These are phyloP conservation scores for Euphorbia schlechtendalii DNA, from an alignment of 441 rosid genomes.

Conservation along the genomic window DNA sequence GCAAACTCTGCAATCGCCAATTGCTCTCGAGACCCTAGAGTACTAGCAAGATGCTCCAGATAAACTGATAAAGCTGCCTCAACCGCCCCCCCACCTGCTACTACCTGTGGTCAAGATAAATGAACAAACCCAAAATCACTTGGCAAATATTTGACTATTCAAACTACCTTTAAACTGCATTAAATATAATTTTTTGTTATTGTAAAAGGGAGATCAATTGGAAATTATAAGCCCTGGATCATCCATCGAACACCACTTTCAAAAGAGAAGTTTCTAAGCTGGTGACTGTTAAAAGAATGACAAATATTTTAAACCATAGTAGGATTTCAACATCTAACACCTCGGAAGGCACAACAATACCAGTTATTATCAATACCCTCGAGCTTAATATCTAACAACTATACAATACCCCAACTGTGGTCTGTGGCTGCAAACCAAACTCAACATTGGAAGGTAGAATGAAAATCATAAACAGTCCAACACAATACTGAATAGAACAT, in stretches of 20 bases:
- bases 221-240: not conserved
- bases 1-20: constrained; percentile 98
- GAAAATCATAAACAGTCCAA: not conserved
- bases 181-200: not conserved
- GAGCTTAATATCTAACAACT: not conserved
- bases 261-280: not conserved
- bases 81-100: constrained; percentile 99
- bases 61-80: constrained; percentile 91
- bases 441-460: not conserved
- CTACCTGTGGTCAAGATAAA: constrained; percentile 52
- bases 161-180: not conserved
- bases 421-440: not conserved
- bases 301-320: not conserved
- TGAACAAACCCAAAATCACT: not conserved
- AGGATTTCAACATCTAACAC: not conserved
- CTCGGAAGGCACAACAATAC: not conserved
- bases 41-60: constrained; percentile 92
- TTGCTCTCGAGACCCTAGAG: constrained; percentile 94
- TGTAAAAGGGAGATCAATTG: not conserved
- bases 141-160: not conserved
- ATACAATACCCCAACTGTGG: not conserved
- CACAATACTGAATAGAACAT: not conserved
- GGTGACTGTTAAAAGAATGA: not conserved
- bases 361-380: not conserved
- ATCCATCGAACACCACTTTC: not conserved